A percentile compares a stretch with the other conserved stretches of the same genome.
Conservation (phyloP, 2,329 filamentous ascomycete genomes). For the Phialophora chinensis region DNA sequence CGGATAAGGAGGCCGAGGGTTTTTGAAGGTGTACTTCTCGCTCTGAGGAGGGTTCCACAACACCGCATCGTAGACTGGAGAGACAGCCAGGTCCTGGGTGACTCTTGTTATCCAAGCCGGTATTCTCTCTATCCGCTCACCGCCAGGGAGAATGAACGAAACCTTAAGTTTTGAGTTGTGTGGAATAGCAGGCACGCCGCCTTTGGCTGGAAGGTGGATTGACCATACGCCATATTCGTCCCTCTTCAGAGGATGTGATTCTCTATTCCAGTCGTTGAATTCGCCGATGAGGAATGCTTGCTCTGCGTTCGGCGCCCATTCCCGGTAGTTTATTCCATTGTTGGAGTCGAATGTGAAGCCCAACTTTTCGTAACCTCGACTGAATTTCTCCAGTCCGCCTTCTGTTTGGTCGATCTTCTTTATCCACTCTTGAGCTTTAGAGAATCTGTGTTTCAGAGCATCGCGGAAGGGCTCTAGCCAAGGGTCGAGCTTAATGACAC, state of each 20-base stretch:
- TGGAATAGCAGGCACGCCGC: constrained; percentile 78
- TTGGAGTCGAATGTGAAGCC: constrained; percentile 82
- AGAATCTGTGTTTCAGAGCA: constrained; percentile 75
- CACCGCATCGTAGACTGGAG: constrained; percentile 88
- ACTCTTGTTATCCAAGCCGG: constrained; percentile 98
- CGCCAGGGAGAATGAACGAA: constrained; percentile 77
- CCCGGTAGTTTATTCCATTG: constrained; percentile 86
- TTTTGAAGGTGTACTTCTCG: constrained; percentile 83
- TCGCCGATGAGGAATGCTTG: constrained; percentile 89
- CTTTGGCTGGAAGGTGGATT: constrained; percentile 72
- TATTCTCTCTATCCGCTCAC: constrained; percentile 82
- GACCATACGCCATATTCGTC: constrained; percentile 86
- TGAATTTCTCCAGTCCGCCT: constrained; percentile 91
- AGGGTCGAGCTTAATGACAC: constrained; percentile 84
- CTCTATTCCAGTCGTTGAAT: constrained; percentile 91
- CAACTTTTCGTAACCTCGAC: constrained; percentile 81
- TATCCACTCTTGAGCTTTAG: constrained; percentile 85
- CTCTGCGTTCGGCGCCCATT: constrained; percentile 93
- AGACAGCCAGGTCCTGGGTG: constrained; percentile 87
- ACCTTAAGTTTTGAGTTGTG: constrained; percentile 99
- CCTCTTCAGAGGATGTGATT: constrained; percentile 85
- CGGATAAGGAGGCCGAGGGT: constrained; percentile 81
- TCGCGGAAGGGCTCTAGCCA: constrained; percentile 87
- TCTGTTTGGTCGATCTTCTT: constrained; percentile 80
- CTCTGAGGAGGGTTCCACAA: constrained; percentile 91